Conservation (phyloP, 2,329 filamentous ascomycete genomes). For the Lasiodiplodia sp. region DNA sequence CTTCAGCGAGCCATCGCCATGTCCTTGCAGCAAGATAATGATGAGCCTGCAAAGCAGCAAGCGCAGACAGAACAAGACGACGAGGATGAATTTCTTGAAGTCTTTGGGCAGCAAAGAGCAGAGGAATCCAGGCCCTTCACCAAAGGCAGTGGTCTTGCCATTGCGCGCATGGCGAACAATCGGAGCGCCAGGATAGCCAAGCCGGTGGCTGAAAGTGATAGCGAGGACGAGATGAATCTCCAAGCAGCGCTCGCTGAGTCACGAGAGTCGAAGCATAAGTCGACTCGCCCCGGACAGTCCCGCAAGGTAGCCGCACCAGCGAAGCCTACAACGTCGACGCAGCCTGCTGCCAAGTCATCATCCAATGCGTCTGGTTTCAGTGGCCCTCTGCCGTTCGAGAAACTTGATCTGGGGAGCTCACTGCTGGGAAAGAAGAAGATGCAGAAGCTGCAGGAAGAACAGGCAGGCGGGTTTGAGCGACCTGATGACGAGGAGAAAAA, state of each 20-base stretch:
- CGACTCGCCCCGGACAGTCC: conserved; percentile 22
- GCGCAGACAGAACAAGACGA: conserved; percentile 43
- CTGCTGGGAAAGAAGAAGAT: conserved; percentile 60
- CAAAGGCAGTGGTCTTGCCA: conserved; percentile 61
- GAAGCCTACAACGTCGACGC: conserved; percentile 30
- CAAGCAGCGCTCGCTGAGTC: conserved; percentile 77
- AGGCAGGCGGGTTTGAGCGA: conserved; percentile 71
- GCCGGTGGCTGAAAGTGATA: conserved; percentile 54
- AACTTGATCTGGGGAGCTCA: conserved; percentile 72
- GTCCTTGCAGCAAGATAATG: conserved; percentile 70
- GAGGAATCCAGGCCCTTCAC: conserved; percentile 53
- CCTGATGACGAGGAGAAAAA: conserved; percentile 47
- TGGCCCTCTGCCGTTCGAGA: conserved; percentile 90
- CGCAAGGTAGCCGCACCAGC: conserved; percentile 31
- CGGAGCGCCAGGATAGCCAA: conserved; percentile 65
- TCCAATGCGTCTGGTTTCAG: conserved; percentile 69
- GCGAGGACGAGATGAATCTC: conserved; percentile 78
- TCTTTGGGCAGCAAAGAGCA: conserved; percentile 55
- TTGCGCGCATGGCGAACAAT: conserved; percentile 78
- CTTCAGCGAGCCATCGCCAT: conserved; percentile 83
- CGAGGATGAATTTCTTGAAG: conserved; percentile 53
- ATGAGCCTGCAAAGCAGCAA: conserved; percentile 56
- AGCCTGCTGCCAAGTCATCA: conserved; percentile 53
- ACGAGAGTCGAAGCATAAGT: conserved; percentile 58
- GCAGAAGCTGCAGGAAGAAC: conserved; percentile 60